Evolutionary conservation across 2,329 filamentous ascomycete species (phyloP).

Genomic region (Chlorencoelia australis): DNA sequence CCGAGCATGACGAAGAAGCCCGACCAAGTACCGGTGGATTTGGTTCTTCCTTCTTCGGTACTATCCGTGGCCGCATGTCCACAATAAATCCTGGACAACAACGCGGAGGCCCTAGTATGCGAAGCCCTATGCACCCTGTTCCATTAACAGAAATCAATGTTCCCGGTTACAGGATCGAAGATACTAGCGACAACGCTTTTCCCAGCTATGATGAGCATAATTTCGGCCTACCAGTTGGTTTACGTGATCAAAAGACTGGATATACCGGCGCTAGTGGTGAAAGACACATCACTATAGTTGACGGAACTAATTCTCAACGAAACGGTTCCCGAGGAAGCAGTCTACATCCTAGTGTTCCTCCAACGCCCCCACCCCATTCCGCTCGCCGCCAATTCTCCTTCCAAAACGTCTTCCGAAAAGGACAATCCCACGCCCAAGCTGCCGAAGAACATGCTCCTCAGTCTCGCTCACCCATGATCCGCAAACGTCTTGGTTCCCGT

Average conservation of each 20-base stretch:
- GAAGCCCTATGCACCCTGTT: slow-evolving; percentile 50
- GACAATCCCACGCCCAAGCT: slow-evolving; percentile 5
- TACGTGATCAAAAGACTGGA: slow-evolving; percentile 33
- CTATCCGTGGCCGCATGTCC: slow-evolving; percentile 38
- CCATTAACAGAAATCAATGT: slow-evolving; percentile 52
- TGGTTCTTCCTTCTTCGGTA: slow-evolving; percentile 47
- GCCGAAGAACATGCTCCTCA: slow-evolving; percentile 13
- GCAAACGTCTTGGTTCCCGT: slow-evolving; percentile 28
- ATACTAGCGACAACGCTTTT: slow-evolving; percentile 34
- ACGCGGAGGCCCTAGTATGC: slow-evolving; percentile 28
- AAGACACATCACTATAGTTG: slow-evolving; percentile 39
- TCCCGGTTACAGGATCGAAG: slow-evolving; percentile 34
- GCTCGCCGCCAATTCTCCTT: slow-evolving; percentile 83
- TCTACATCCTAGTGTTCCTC: slow-evolving; percentile 30
- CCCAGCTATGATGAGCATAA: slow-evolving; percentile 32
- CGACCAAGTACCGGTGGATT: slow-evolving; percentile 37
- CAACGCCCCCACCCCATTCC: slow-evolving; percentile 48
- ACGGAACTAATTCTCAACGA: slow-evolving; percentile 6
- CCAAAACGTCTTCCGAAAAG: slow-evolving; percentile 60
- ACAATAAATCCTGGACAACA: slow-evolving; percentile 20
- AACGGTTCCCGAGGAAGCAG: slow-evolving; percentile 15
- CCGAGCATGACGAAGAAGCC: slow-evolving; percentile 41
- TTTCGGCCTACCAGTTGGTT: slow-evolving; percentile 37
- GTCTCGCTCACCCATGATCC: slow-evolving; percentile 28
- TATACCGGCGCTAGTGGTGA: slow-evolving; percentile 40